A percentile compares a stretch with the other conserved stretches of the same genome.
Conservation (phyloP, 2,329 filamentous ascomycete species). For the Uncinocarpus reesii region DNA sequence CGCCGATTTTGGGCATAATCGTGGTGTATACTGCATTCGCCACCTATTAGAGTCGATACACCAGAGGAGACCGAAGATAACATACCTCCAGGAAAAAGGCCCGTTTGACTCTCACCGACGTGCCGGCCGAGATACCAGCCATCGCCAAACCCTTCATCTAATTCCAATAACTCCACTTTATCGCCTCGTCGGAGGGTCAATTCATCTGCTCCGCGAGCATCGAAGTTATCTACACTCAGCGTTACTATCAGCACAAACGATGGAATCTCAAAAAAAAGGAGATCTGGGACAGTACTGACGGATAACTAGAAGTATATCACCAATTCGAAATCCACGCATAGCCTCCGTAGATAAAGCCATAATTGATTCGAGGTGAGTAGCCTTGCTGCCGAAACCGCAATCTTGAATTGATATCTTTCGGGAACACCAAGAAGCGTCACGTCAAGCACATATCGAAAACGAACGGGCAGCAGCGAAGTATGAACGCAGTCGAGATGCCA, state of each 20-base stretch:
- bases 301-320: constrained; percentile 37
- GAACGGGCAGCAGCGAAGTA: too few relatives aligned
- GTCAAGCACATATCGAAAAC: constrained; percentile 3
- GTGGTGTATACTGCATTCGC: constrained; percentile 24
- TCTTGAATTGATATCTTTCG: neutral
- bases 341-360: constrained; percentile 28
- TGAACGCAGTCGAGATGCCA: too few relatives aligned
- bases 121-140: constrained; percentile 54
- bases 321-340: constrained; percentile 31
- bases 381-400: neutral
- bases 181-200: constrained; percentile 71
- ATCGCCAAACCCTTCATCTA: constrained; percentile 57
- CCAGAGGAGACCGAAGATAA: neutral
- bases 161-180: constrained; percentile 52
- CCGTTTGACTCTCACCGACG: constrained; percentile 32
- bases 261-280: constrained; percentile 5
- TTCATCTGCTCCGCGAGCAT: constrained; percentile 85
- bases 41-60: constrained; percentile 22
- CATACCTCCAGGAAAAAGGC: constrained; percentile 42
- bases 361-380: neutral
- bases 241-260: constrained; percentile 13
- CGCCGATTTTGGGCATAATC: constrained; percentile 17
- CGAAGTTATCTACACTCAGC: constrained; percentile 68
- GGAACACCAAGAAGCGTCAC: neutral
- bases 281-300: constrained; percentile 29